Percentiles rank a stretch among this genome's conserved stretches.
Evolutionary conservation across 345 rosid genomes (phyloP).

Genomic region (Limnanthes douglasii): DNA sequence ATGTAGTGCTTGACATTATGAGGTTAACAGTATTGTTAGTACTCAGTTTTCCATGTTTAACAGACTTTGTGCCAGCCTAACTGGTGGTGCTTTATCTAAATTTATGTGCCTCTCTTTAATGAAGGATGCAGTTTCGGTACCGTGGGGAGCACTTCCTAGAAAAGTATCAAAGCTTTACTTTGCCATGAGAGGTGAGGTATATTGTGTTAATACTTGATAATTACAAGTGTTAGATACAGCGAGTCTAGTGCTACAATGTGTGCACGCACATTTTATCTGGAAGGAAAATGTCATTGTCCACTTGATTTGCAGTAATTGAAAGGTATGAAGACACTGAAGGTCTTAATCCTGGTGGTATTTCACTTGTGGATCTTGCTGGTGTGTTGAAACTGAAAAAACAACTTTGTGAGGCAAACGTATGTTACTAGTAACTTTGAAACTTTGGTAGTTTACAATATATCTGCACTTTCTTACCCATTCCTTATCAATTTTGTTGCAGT

Average conservation of each 20-base stretch:
- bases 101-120: constrained; percentile 1
- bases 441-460: too few species aligned
- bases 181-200: constrained; percentile 74
- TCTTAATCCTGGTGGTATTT: constrained; percentile 37
- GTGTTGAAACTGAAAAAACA: constrained; percentile 48
- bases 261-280: background rate
- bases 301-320: constrained; percentile 44
- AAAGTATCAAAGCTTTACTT: constrained; percentile 68
- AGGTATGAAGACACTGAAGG: constrained; percentile 54
- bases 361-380: constrained; percentile 36
- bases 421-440: too few species aligned
- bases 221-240: too few species aligned
- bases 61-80: too few species aligned
- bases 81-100: too few species aligned
- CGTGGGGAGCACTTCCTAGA: constrained; percentile 69
- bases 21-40: too few species aligned
- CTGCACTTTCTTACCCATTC: background rate
- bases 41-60: too few species aligned
- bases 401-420: constrained; percentile 63
- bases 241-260: too few species aligned
- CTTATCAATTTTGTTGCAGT: constrained; percentile 21
- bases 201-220: too few species aligned
- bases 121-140: constrained; percentile 70
- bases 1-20: too few species aligned
- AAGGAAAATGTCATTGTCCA: background rate